Evolutionary conservation across 208 protist genomes (phyloP).

Genomic region (Leishmania mexicana): DNA sequence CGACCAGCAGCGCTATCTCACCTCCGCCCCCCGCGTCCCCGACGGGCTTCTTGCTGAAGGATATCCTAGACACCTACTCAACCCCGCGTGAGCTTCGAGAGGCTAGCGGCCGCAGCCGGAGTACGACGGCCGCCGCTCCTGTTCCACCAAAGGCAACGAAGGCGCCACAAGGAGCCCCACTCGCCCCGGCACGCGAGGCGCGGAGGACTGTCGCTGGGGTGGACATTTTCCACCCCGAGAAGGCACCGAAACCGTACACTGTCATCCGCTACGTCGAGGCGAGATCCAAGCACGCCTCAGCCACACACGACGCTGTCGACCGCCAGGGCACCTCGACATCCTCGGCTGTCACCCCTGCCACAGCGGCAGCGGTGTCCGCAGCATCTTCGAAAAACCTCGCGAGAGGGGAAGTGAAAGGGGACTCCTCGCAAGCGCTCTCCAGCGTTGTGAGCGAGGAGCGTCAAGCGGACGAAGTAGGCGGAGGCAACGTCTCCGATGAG

Average conservation of each 20-base stretch:
- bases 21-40: constrained; percentile 10
- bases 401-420: not conserved
- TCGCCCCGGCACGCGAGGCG: not conserved
- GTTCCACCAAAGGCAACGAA: not conserved
- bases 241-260: constrained; percentile 46
- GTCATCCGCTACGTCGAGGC: constrained; percentile 50
- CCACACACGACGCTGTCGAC: not conserved
- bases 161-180: not conserved
- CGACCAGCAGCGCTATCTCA: not conserved
- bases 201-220: constrained; percentile 25
- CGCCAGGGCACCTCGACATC: not conserved
- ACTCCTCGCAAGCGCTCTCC: constrained; percentile 7
- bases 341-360: not conserved
- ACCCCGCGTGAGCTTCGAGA: constrained; percentile 30
- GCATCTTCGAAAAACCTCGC: not conserved
- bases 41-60: constrained; percentile 26
- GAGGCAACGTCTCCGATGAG: not conserved
- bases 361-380: not conserved
- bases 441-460: not conserved
- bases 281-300: not conserved
- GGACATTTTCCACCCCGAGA: constrained; percentile 43
- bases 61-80: constrained; percentile 60
- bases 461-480: not conserved
- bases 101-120: not conserved
- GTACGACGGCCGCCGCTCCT: not conserved